These are phyloP conservation scores for Camellia lanceoleosa DNA, from an alignment of 148 eudicot species.

Conservation along the genomic window DNA sequence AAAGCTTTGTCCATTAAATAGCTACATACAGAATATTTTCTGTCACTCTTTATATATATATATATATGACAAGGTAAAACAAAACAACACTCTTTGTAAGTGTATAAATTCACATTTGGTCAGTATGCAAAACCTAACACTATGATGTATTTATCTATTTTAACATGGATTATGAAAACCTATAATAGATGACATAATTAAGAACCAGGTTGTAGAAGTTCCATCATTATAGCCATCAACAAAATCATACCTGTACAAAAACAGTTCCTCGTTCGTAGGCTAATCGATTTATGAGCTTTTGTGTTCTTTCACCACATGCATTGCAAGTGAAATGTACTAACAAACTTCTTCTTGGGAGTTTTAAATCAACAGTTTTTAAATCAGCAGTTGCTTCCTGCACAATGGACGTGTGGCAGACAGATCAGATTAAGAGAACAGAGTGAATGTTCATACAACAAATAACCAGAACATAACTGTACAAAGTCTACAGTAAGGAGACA, in stretches of 20 bases:
- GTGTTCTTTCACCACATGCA: conserved; percentile 75
- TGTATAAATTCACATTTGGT: neutral
- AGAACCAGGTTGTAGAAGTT: neutral
- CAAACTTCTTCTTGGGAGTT: conserved; percentile 88
- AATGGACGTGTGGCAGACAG: conserved; percentile 5
- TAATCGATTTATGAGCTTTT: conserved; percentile 70
- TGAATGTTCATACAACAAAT: neutral
- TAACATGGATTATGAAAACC: neutral
- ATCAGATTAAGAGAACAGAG: conserved; percentile 4
- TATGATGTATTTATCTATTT: neutral
- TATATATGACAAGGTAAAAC: neutral
- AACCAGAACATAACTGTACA: neutral
- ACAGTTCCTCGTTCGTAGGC: conserved; percentile 96
- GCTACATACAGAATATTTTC: neutral
- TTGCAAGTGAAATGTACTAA: conserved; percentile 80
- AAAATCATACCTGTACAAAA: conserved; percentile 72
- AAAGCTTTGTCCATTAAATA: neutral
- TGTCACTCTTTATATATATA: neutral
- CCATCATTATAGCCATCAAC: neutral
- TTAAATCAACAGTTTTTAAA: conserved; percentile 51
- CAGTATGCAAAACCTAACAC: neutral
- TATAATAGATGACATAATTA: neutral
- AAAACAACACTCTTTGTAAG: neutral
- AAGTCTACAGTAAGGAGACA: neutral
- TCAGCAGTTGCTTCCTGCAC: conserved; percentile 62